Evolutionary conservation across 2,329 filamentous ascomycete genomes (phyloP), one percentile per base, ranked within the genome.

Genomic region (Cladosporium austrohemisphaericum): DNA sequence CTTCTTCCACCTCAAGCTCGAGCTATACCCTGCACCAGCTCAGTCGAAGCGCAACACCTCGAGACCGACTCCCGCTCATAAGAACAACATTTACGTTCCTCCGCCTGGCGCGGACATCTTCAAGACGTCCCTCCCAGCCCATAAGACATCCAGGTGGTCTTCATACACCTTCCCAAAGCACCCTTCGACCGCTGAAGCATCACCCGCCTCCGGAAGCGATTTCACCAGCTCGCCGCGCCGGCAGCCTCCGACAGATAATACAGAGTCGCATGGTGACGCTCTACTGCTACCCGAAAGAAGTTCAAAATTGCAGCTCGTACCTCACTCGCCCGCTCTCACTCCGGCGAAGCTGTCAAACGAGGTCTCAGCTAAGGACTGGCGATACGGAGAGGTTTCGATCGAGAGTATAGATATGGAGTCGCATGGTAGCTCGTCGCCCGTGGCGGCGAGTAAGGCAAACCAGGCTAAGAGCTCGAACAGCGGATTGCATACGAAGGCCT

Each of bases 401-500:
- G 83, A 92, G 66, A 88, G 87, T 61, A 83, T 95, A 66, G 86
- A 95, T 67, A 84, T 91, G 76, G 73, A 75, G 38, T 56, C 64
- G 3, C 41, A 35, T 18, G 16, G 41, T 8, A 26, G 41, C 10
- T 23, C 54, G 61, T 60, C 51, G 59, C 19, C 53, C 57, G 62
- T 63, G 41, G 49, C 58, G n/a, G 60, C 57, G 22, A 60, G 62
- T 19, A 67, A 66, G 51, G 63, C 62, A 20, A 68, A 74, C 7
- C 71, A 69, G 44, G 59, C 74, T 60, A 65, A 79, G 68, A 64
- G 79, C 68, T 66, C 78, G 23, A 38, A 41, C 65, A 77, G 81
- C 5, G 88, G 86, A 5, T 80, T 85, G 43, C 84, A 88, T 52
- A 95, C 91, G 1, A 95, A 91, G 66, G 93, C 88, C 4, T 78